Evolutionary conservation across 768 basidiomycete genomes (phyloP).

Genomic region (Boletellus ananas): DNA sequence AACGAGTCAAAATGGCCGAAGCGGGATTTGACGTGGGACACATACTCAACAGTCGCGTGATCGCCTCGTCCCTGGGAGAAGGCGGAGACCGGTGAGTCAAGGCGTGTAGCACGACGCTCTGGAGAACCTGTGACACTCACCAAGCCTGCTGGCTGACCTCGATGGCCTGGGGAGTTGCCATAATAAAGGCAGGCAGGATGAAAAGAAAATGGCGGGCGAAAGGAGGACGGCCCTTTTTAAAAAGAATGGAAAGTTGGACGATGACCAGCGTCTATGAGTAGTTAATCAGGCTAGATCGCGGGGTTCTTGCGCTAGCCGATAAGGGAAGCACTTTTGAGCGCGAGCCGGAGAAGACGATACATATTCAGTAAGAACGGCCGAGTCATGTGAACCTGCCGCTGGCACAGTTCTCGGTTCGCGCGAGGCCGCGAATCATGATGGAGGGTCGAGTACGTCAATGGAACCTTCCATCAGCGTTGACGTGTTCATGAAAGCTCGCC

Average conservation of each 20-base stretch:
- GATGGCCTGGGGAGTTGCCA: slow-evolving; percentile 53
- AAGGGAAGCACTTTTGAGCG: slow-evolving; percentile 24
- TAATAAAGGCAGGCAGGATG: slow-evolving; percentile 37
- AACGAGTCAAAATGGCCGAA: slow-evolving; percentile 10
- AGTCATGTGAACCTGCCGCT: slow-evolving; percentile 28
- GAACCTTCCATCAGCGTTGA: slow-evolving; percentile 33
- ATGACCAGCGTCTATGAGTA: slow-evolving; percentile 39
- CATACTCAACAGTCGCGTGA: slow-evolving; percentile 58
- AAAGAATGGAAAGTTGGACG: slow-evolving; percentile 32
- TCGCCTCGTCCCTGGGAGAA: slow-evolving; percentile 60
- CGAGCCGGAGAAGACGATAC: slow-evolving; percentile 20
- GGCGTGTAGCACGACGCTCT: slow-evolving; percentile 10
- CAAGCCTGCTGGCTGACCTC: slow-evolving; percentile 64
- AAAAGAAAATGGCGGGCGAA: slow-evolving; percentile 29
- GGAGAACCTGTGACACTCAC: slow-evolving; percentile 37
- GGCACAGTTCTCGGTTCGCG: slow-evolving; percentile 19
- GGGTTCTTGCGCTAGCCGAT: slow-evolving; percentile 46
- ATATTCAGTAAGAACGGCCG: slow-evolving; percentile 19
- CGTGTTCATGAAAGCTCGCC: slow-evolving; percentile 26
- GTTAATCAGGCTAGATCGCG: slow-evolving; percentile 52
- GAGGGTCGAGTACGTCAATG: slow-evolving; percentile 31
- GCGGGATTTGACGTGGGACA: slow-evolving; percentile 5
- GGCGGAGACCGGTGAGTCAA: slow-evolving; percentile 18
- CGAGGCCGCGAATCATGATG: slow-evolving; percentile 24
- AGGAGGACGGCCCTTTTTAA: slow-evolving; percentile 28